Percentiles rank a stretch among this genome's conserved stretches.
Evolutionary conservation across 106 monocot species (phyloP).

Genomic region (Acanthochlamys bracteata): DNA sequence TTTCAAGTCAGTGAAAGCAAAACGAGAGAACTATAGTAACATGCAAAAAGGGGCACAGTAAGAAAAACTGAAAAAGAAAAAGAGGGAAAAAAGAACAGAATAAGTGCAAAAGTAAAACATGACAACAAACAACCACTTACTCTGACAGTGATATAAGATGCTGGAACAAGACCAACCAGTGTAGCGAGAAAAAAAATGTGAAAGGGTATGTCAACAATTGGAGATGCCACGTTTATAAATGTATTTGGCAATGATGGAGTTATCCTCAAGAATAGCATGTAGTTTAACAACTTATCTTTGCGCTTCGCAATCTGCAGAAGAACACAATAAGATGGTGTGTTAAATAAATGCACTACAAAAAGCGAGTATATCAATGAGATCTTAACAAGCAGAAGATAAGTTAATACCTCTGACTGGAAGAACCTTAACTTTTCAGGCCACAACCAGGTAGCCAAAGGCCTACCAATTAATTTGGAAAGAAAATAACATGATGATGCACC

Average conservation of each 20-base stretch:
- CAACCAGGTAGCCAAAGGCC: conserved; percentile 70
- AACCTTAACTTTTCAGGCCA: conserved; percentile 48
- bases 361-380: not conserved
- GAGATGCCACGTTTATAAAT: conserved; percentile 92
- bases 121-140: conserved; percentile 37
- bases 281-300: conserved; percentile 76
- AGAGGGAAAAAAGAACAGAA: not conserved
- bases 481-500: conserved; percentile 90
- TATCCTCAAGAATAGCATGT: conserved; percentile 97
- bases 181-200: conserved; percentile 85
- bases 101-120: not conserved
- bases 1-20: no score
- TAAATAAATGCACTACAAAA: not conserved
- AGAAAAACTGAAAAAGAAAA: not conserved
- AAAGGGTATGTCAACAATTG: conserved; percentile 95
- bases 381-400: conserved; percentile 2
- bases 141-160: conserved; percentile 89
- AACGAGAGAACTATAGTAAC: no score
- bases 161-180: conserved; percentile 68
- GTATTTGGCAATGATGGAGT: conserved; percentile 89
- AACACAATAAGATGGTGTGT: not conserved
- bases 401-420: conserved; percentile 44
- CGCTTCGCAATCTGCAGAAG: conserved; percentile 72
- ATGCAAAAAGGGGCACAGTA: no score
- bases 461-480: conserved; percentile 79